Percentiles rank a stretch among this genome's conserved stretches.
phyloP scores from a whole-genome alignment of 345 rosid species.

The Brassica napus region DNA sequence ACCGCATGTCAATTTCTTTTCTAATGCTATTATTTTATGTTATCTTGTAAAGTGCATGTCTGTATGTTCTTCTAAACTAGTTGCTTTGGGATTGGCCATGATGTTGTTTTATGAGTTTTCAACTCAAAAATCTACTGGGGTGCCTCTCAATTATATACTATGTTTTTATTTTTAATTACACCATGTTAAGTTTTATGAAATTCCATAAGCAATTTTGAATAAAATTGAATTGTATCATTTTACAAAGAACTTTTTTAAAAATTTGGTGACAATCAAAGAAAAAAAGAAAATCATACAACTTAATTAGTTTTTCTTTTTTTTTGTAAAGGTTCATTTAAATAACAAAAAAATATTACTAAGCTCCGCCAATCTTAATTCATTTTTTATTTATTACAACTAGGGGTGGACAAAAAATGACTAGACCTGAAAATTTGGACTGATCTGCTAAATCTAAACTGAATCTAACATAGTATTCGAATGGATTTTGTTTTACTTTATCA shows the following conservation, averaged over 20 bases:
- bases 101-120: background rate
- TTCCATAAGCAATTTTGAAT: background rate
- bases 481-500: background rate
- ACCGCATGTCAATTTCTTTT: slow-evolving; percentile 18
- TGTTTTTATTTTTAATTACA: no score
- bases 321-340: background rate
- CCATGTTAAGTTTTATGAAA: background rate
- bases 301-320: background rate
- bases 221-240: background rate
- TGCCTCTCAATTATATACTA: background rate
- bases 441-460: background rate
- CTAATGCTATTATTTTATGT: background rate
- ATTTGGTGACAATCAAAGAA: background rate
- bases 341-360: background rate
- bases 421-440: background rate
- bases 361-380: background rate
- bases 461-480: background rate
- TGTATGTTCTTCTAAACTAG: slow-evolving; percentile 15
- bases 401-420: background rate
- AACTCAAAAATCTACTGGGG: background rate
- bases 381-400: background rate
- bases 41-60: slow-evolving; percentile 16
- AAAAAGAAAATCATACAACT: background rate
- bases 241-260: background rate
- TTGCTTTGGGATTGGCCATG: slow-evolving; percentile 27